A percentile compares a stretch with the other conserved stretches of the same genome.
phyloP scores from a whole-genome alignment of 2,329 filamentous ascomycete genomes.

The Ceratocystis alfenasii region DNA sequence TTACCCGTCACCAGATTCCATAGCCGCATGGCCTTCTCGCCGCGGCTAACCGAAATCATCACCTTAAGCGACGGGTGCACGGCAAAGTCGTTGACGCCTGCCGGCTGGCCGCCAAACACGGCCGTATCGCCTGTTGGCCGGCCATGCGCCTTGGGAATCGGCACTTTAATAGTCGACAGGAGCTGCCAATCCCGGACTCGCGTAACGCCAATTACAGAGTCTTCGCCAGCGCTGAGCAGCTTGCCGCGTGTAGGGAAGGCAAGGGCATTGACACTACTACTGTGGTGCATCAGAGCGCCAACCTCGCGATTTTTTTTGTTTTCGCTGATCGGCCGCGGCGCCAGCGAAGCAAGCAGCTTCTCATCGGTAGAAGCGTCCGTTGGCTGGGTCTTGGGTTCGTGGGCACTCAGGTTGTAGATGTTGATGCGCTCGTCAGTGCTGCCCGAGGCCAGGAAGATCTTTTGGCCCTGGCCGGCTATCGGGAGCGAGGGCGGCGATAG shows the following conservation, averaged over 20 bases:
- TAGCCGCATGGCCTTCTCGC: conserved; percentile 80
- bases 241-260: conserved; percentile 78
- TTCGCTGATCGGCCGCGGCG: conserved; percentile 63
- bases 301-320: conserved; percentile 81
- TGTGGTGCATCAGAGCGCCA: conserved; percentile 76
- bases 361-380: conserved; percentile 26
- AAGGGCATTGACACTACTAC: conserved; percentile 66
- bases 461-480: conserved; percentile 53
- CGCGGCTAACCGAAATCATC: conserved; percentile 84
- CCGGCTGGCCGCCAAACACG: conserved; percentile 63
- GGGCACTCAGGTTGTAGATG: conserved; percentile 74
- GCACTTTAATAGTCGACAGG: conserved; percentile 77
- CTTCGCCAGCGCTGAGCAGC: conserved; percentile 75
- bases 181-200: conserved; percentile 81
- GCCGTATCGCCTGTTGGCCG: conserved; percentile 85
- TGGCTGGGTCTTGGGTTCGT: conserved; percentile 40
- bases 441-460: conserved; percentile 80
- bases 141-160: conserved; percentile 66
- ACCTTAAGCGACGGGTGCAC: conserved; percentile 94
- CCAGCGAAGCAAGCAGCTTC: conserved; percentile 53
- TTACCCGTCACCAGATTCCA: conserved; percentile 97
- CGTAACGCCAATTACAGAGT: conserved; percentile 81
- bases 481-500: conserved; percentile 63
- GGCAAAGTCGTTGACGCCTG: conserved; percentile 89
- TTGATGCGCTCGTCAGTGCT: conserved; percentile 92